Base-by-base conservation (phyloP, 768 basidiomycete species). In the Boletus sp. region DNA sequence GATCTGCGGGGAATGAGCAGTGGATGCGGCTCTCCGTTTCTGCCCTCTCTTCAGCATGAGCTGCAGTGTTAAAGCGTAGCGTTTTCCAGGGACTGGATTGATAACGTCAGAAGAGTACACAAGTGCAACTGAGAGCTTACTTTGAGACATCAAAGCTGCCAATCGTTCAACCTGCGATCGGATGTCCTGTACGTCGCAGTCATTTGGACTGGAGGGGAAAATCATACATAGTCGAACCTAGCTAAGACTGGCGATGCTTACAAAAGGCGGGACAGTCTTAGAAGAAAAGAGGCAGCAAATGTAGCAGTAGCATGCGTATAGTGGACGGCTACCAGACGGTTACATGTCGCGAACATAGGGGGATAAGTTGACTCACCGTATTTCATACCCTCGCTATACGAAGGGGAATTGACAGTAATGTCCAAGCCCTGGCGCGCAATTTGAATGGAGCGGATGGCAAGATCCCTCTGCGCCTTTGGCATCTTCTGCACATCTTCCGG, bases 281-380 rank as follows among this genome's bases (percentile, higher is more conserved):
- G 77, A 55, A 96, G 77, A 70, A 98, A 89, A 4, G 92, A 91
- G 13, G 93, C 94, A 21, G 90, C 83, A 72, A 98, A 98, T 0
- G 94, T 96, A 6, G 94, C 94, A 29, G 92, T 91, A 39, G 91
- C 90, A 66, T 98, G 94, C 14, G 89, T 89, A 63, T 90, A 88
- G 66, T 91, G 87, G n/a, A 93, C 89, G 15, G 92, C 90, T 91
- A 59, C 42, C 19, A 21, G 10, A 19, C 23, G 29, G 37, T 62
- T 44, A 55, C 43, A 50, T 25, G 13, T 50, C 27, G 48, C 56
- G 13, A 47, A 51, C 32, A 19, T 19, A 39, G n/a, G 23, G n/a
- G 10, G 35, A 56, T 33, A 34, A 2, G 27, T 11, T 14, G 25
- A 66, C 82, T 42, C 64, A 89, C 92, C 90, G 64, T 93, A 97